phyloP scores from a whole-genome alignment of 139 green algal genomes.

The Coccomyxa sp. region DNA sequence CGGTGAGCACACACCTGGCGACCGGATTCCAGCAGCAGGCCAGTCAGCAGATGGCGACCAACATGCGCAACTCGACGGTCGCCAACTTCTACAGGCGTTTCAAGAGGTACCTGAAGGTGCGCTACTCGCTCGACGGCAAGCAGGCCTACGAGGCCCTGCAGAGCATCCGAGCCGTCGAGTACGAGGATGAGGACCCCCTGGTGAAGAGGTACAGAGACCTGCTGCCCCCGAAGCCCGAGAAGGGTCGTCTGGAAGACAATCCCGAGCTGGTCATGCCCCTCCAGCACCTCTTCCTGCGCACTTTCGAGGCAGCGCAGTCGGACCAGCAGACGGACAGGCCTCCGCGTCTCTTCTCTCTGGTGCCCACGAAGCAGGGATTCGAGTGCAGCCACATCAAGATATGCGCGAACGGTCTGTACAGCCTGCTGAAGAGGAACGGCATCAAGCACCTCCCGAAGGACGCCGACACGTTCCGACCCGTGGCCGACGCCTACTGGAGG shows the following conservation, averaged over 20 bases:
- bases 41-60: conserved; percentile 4
- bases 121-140: conserved; percentile 1
- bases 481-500: background rate
- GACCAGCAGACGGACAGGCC: background rate
- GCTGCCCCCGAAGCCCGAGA: background rate
- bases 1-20: background rate
- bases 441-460: background rate
- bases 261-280: conserved; percentile 3
- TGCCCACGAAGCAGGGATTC: conserved; percentile 1
- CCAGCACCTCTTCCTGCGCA: background rate
- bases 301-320: background rate
- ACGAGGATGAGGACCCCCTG: background rate
- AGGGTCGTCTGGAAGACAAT: background rate
- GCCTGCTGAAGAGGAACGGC: background rate
- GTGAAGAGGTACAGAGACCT: background rate
- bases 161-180: background rate
- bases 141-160: background rate
- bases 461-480: background rate
- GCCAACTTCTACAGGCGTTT: background rate
- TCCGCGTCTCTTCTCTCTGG: background rate
- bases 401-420: background rate
- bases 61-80: background rate
- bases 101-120: background rate
- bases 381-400: conserved; percentile 8
- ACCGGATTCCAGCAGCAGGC: background rate